Evolutionary conservation across 305 asterid species (phyloP), one percentile per base, ranked within the genome.

Genomic region (Fraxinus nigra): DNA sequence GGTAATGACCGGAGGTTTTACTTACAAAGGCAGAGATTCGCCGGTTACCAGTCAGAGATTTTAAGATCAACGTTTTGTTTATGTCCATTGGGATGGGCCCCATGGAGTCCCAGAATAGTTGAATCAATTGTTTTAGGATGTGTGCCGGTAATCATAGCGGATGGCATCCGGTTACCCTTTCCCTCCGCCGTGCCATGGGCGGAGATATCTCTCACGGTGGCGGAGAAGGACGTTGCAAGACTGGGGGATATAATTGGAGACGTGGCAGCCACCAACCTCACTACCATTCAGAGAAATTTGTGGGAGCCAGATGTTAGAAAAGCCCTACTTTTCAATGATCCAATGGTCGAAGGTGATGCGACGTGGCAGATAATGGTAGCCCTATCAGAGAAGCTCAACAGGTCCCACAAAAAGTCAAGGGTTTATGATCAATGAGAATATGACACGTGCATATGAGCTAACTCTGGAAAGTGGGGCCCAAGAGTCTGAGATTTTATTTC

Each of bases 41-140:
- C 86, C 77, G 92, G 89, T 85, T 89, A 86, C 84, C 91, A 86
- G 77, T 85, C 89, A 7, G 92, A 89, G 80, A 89, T 89, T 0
- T 87, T 83, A 0, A 88, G 98, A 10, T 90, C 99, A 18, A 89
- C 87, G 69, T 91, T 91, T 56, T 91, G 94, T 78, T 78, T 91
- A 6, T 89, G 94, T 7, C 94, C 94, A 0, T 69, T 91, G 16
- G 94, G 94, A 0, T 91, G 94, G 94, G 94, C 94, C 35, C 94
- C 92, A 1, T 91, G 94, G 94, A 89, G 94, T 85, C 92, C 94
- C 0, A 78, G 94, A 56, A 59, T 91, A 0, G 94, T 89, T 0
- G 94, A 91, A 77, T 88, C 94, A 5, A 91, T 91, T 5, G 92
- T 82, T 10, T 79, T 91, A 2, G 94, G 94, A 1, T 91, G 94